Percentiles rank a stretch among this genome's conserved stretches.
These are phyloP conservation scores for Chlorokybus atmophyticus DNA, from an alignment of 139 green algal species.

Conservation along the genomic window DNA sequence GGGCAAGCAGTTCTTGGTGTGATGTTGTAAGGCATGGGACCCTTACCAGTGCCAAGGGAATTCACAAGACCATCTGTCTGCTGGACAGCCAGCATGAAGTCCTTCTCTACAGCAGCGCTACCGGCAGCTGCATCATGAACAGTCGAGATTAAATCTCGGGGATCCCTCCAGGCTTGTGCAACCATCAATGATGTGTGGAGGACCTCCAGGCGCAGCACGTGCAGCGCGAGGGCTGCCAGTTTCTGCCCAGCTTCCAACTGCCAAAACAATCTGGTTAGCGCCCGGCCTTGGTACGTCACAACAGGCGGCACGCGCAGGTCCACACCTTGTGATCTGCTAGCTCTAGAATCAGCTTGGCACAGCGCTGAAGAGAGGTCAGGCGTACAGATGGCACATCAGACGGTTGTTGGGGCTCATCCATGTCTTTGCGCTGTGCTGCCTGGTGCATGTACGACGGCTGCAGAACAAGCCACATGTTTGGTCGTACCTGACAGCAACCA, in stretches of 20 bases:
- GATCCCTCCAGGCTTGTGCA: constrained; percentile 5
- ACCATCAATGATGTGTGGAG: constrained; percentile 7
- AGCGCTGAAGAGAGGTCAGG: constrained; percentile 16
- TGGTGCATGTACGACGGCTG: too few species aligned
- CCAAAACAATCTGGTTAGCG: not conserved
- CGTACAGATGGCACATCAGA: constrained; percentile 4
- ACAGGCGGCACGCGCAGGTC: not conserved
- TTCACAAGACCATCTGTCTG: constrained; percentile 6
- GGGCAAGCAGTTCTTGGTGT: too few species aligned
- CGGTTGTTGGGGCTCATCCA: constrained; percentile 1
- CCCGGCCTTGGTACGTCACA: not conserved
- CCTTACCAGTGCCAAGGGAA: constrained; percentile 1
- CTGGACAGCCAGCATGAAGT: constrained; percentile 16
- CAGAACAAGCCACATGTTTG: too few species aligned
- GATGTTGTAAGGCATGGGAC: too few species aligned
- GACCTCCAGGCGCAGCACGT: constrained; percentile 14
- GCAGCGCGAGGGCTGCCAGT: constrained; percentile 15
- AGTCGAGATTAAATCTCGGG: not conserved
- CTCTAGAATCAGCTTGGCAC: constrained; percentile 11
- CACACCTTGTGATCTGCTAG: constrained; percentile 15
- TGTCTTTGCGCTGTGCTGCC: not conserved
- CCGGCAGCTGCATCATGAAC: not conserved
- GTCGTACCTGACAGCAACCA: too few species aligned
- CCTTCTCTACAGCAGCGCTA: constrained; percentile 5
- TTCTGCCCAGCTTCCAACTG: constrained; percentile 12